phyloP scores from a whole-genome alignment of 2,329 filamentous ascomycete species.

The Chaetomiaceae sp. region DNA sequence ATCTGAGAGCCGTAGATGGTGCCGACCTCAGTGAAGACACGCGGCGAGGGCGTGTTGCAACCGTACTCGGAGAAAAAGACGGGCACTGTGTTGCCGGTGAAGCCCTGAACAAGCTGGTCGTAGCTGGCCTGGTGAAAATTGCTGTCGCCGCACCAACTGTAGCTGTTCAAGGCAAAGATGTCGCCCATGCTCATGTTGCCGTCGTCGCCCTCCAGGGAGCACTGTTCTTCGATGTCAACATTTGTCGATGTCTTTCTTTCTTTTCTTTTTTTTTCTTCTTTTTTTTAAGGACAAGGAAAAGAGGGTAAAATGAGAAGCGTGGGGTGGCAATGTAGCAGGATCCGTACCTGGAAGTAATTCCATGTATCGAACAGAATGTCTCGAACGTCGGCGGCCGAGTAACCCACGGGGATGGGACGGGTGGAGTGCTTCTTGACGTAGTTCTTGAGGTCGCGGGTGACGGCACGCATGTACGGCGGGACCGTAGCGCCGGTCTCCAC shows the following conservation, averaged over 20 bases:
- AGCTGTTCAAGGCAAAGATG: slow-evolving; percentile 73
- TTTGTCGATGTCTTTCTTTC: too few relatives aligned
- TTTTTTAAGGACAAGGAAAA: too few relatives aligned
- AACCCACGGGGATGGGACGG: slow-evolving; percentile 68
- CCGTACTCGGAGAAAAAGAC: slow-evolving; percentile 80
- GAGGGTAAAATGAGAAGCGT: too few relatives aligned
- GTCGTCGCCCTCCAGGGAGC: slow-evolving; percentile 48
- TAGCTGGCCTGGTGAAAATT: slow-evolving; percentile 51
- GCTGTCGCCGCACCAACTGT: slow-evolving; percentile 57
- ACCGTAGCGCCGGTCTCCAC: slow-evolving; percentile 51
- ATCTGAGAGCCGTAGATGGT: slow-evolving; percentile 67
- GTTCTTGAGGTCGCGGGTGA: slow-evolving; percentile 73
- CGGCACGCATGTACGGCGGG: slow-evolving; percentile 67
- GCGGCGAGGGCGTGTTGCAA: slow-evolving; percentile 66
- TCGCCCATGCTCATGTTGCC: slow-evolving; percentile 60
- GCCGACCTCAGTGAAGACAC: slow-evolving; percentile 68
- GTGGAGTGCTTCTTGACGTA: slow-evolving; percentile 67
- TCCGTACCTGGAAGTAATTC: slow-evolving; percentile 71
- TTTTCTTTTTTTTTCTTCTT: too few relatives aligned
- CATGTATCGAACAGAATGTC: slow-evolving; percentile 65
- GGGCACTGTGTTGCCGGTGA: slow-evolving; percentile 60
- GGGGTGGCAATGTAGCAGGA: too few relatives aligned
- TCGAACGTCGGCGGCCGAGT: slow-evolving; percentile 75
- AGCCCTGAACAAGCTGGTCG: slow-evolving; percentile 53
- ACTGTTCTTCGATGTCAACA: too few relatives aligned